Conservation (phyloP, 208 protist genomes). For the Acanthamoeba castellanii region DNA sequence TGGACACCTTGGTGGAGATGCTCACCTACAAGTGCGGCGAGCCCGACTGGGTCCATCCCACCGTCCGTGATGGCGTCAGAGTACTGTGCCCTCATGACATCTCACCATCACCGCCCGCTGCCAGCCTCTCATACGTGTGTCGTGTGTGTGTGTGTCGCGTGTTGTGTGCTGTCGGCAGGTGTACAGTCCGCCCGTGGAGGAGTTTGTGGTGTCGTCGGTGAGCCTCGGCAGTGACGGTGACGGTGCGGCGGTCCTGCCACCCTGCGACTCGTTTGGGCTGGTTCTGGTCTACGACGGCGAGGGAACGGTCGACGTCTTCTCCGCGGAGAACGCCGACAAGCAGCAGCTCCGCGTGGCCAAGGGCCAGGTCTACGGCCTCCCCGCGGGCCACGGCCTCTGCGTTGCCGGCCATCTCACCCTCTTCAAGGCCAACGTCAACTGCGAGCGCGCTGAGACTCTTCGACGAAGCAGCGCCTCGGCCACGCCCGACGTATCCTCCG, state of each 20-base stretch:
- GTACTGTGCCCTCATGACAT: neutral
- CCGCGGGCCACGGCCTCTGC: conserved; percentile 6
- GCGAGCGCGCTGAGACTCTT: neutral
- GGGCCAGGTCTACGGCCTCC: conserved; percentile 29
- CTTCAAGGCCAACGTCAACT: conserved; percentile 48
- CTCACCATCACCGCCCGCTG: neutral
- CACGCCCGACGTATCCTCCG: neutral
- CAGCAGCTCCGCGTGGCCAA: conserved; percentile 1
- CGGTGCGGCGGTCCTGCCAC: conserved; percentile 95
- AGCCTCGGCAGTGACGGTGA: neutral
- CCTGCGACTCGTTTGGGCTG: conserved; percentile 92
- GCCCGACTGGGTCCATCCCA: conserved; percentile 50
- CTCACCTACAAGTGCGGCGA: conserved; percentile 89
- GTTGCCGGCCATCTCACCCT: neutral
- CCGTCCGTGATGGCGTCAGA: neutral
- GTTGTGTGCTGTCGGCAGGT: neutral
- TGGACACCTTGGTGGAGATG: conserved; percentile 94
- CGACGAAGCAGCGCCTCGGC: no score
- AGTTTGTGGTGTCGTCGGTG: conserved; percentile 75
- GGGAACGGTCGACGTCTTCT: neutral
- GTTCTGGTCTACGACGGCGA: conserved; percentile 65
- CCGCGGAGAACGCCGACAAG: neutral
- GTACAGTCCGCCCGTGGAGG: conserved; percentile 78
- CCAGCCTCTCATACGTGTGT: no score
- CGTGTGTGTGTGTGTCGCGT: neutral